Conservation (phyloP, 2,329 filamentous ascomycete species). For the Talaromyces sp. region DNA sequence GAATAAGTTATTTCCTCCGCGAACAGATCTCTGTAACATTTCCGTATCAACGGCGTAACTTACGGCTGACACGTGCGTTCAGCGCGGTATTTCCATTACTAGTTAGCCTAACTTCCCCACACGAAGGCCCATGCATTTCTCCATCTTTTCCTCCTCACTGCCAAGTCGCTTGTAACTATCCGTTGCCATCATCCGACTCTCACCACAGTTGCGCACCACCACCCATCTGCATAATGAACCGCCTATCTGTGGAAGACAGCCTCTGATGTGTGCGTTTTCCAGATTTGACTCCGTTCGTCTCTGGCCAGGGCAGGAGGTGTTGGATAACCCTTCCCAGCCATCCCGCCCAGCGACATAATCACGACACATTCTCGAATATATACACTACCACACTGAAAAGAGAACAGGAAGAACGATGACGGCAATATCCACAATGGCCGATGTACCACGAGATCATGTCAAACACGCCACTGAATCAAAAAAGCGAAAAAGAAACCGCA, state of each 20-base stretch:
- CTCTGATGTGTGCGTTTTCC: constrained; percentile 11
- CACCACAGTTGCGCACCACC: not conserved
- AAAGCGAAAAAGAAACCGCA: constrained; percentile 43
- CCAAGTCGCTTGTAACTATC: too few species aligned
- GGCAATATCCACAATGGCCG: constrained; percentile 20
- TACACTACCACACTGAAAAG: not conserved
- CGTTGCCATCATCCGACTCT: too few species aligned
- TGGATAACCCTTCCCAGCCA: constrained; percentile 7
- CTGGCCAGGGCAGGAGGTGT: constrained; percentile 11
- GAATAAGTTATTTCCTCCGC: too few species aligned
- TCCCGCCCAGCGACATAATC: not conserved
- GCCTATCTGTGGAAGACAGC: not conserved
- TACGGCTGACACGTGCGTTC: not conserved
- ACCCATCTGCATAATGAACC: not conserved
- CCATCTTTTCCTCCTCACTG: not conserved
- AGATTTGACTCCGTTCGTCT: constrained; percentile 9
- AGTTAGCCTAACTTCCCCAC: not conserved
- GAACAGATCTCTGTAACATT: not conserved
- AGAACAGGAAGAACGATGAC: constrained; percentile 21
- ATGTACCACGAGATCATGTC: constrained; percentile 16
- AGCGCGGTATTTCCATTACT: not conserved
- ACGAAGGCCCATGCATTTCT: constrained; percentile 2
- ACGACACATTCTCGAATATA: not conserved
- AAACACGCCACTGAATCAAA: constrained; percentile 25
- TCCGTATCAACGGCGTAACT: not conserved